Evolutionary conservation across 2,329 filamentous ascomycete genomes (phyloP), one percentile per base, ranked within the genome.

Genomic region (Colletotrichum sp.): DNA sequence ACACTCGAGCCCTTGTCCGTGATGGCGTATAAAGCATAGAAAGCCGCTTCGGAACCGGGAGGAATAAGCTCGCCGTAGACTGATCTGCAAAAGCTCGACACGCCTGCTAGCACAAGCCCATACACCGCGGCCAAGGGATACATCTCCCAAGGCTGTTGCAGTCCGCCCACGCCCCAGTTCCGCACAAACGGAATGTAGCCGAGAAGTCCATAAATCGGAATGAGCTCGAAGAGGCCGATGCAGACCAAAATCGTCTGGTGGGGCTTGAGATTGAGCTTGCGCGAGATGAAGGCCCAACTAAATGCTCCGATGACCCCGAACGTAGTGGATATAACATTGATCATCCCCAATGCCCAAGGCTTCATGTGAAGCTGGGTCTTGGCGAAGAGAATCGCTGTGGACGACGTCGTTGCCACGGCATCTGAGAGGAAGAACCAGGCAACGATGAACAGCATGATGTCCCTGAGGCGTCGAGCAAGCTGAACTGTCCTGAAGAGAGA

Each of bases 121-220:
- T 98, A 99, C 15, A 99, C 92, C 5, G 95, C 94, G 0, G 95
- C 96, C 1, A 99, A 86, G 0, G 95, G 95, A 80, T 97, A 99
- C 95, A 99, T 98, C 81, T 99, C 97, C 95, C 96, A 98, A 5
- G 95, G 93, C 82, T 97, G 93, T 84, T 98, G 96, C n/a, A 99
- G 89, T 2, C 97, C 97, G 55, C 96, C 86, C 7, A 95, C 92
- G 1, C 95, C 96, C 84, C 94, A 92, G 9, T 89, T 87, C 80
- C 92, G 90, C 63, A 99, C 90, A 8, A 95, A 92, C 0, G 96
- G 95, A 18, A 99, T 89, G 81, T 97, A 98, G 1, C 96, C 96
- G 21, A 98, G 86, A 15, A 99, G 89, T 0, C 96, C 96, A 81
- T 99, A 99, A 1, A 99, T 82, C 0, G 97, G 97, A 67, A 99